Evolutionary conservation across 2,329 filamentous ascomycete genomes (phyloP).

Genomic region (Fonsecaea pugnacius): DNA sequence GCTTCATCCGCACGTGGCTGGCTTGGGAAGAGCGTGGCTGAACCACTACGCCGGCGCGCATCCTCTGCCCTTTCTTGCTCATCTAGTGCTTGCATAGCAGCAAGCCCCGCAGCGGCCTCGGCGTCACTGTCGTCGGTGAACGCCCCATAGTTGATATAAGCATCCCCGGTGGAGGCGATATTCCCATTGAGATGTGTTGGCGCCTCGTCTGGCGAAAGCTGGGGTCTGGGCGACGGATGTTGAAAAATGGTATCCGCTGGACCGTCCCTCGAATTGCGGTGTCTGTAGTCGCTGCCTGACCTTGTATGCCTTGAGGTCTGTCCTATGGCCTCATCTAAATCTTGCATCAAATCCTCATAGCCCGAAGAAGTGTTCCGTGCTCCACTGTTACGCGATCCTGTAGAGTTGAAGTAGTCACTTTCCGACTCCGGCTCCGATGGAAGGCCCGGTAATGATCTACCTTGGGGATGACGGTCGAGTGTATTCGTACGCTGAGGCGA

Average conservation of each 20-base stretch:
- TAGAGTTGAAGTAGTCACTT: constrained; percentile 38
- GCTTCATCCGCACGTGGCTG: constrained; percentile 43
- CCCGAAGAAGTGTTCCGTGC: constrained; percentile 47
- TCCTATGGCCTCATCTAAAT: constrained; percentile 59
- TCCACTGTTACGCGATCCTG: constrained; percentile 24
- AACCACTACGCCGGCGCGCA: constrained; percentile 61
- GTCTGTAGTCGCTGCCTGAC: constrained; percentile 24
- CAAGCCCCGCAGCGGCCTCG: constrained; percentile 80
- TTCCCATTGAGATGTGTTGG: constrained; percentile 57
- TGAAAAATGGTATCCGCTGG: constrained; percentile 30
- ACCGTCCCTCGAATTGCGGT: constrained; percentile 23
- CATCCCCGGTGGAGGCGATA: constrained; percentile 50
- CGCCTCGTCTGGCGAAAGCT: constrained; percentile 49
- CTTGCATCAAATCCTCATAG: constrained; percentile 62
- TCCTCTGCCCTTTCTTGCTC: constrained; percentile 67
- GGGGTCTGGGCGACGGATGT: constrained; percentile 36
- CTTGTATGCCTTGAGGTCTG: constrained; percentile 23
- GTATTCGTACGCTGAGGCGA: constrained; percentile 59
- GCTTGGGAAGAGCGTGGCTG: constrained; percentile 38
- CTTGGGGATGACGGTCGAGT: constrained; percentile 60
- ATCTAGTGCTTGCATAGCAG: constrained; percentile 83
- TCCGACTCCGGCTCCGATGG: constrained; percentile 53
- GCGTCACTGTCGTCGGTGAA: constrained; percentile 80
- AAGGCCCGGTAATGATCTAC: constrained; percentile 63
- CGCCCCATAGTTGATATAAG: constrained; percentile 53